Evolutionary conservation across 2,329 filamentous ascomycete genomes (phyloP).

Genomic region (Alternaria sp.): DNA sequence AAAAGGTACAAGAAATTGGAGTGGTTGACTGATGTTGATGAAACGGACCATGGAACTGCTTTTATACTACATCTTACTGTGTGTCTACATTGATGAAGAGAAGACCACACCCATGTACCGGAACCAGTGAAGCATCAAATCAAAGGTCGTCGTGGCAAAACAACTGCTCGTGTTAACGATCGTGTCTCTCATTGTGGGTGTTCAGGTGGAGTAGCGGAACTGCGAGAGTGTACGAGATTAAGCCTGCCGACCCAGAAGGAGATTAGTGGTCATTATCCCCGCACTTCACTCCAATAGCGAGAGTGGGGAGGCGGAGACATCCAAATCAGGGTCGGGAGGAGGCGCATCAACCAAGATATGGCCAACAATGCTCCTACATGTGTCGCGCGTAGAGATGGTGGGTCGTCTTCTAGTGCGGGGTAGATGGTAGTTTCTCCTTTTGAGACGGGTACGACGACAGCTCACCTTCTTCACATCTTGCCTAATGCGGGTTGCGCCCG

Average conservation of each 20-base stretch:
- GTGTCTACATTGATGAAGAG: background rate
- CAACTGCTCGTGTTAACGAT: background rate
- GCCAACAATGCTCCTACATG: constrained; percentile 5
- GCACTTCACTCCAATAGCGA: background rate
- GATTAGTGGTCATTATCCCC: constrained; percentile 3
- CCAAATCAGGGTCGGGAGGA: constrained; percentile 8
- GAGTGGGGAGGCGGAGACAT: constrained; percentile 4
- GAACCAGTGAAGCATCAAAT: background rate
- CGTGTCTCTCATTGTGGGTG: background rate
- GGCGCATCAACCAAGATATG: background rate
- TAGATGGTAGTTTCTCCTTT: background rate
- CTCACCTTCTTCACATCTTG: background rate
- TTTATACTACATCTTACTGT: background rate
- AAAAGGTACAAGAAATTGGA: background rate
- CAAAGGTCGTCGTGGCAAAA: background rate
- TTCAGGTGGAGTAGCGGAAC: background rate
- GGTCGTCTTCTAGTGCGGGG: background rate
- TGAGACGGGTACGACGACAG: background rate
- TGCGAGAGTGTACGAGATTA: background rate
- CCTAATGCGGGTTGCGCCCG: constrained; percentile 1
- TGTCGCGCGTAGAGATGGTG: background rate
- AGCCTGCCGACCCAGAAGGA: constrained; percentile 4
- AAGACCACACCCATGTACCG: background rate
- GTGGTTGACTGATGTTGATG: background rate
- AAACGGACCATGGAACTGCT: background rate